Evolutionary conservation across 163 green algal species (phyloP), one percentile per base, ranked within the genome.

Genomic region (Scenedesmus sp.): DNA sequence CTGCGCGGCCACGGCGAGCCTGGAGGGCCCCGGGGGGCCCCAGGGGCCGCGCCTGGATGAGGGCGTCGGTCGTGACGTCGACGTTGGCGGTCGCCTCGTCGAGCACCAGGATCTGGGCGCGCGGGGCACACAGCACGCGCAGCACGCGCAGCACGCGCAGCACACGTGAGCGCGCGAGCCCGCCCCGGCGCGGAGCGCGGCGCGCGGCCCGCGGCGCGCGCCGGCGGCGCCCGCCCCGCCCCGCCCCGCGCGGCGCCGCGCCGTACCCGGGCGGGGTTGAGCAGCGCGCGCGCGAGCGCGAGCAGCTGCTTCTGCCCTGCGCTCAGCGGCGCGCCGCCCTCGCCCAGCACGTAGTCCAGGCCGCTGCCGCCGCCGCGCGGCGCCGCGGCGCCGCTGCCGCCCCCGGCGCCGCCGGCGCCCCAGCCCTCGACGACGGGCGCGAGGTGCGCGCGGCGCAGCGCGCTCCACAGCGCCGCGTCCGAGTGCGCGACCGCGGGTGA

Each of bases 241-340:
- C 20, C 29, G 28, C 4, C 17, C 64, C 7, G 39, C n/a, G n/a
- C n/a, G n/a, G n/a, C 42, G 18, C 29, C 17, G 29, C 28, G 15
- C 57, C 4, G 39, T 20, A 92, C 87, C 82, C 90, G 91, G 33
- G 88, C 83, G 29, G 78, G 80, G 34, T 83, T 87, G 24, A 98
- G 85, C 81, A 97, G 85, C 0, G 93, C 92, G 20, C 94, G 82
- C 1, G 89, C 90, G 71, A 98, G 89, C 57, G 92, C 93, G 39
- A 97, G 79, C 57, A 97, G 89, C 86, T 98, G 94, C 78, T 90
- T 87, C 87, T 98, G 92, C 4, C 94, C 94, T 24, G 87, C 77
- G 24, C 63, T 87, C 44, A 95, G 84, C 1, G 87, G 87, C 0
- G 89, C 84, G 18, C 88, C 91, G 26, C 88, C 88, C 63, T 93